Base-by-base conservation (phyloP, 2,329 filamentous ascomycete species). In the Apiospora pterosperma region DNA sequence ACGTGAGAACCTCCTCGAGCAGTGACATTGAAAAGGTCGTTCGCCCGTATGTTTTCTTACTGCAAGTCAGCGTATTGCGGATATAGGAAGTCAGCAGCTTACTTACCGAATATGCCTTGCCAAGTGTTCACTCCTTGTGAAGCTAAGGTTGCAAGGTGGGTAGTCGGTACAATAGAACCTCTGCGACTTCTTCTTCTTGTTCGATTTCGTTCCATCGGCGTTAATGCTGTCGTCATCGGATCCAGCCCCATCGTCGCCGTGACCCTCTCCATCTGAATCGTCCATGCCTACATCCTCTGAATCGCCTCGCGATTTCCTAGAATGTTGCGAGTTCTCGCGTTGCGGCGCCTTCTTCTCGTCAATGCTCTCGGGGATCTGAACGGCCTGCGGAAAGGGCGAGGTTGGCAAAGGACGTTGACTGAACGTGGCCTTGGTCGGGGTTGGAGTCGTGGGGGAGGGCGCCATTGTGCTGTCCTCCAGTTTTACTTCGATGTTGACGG, bases 91-190 rank as follows among this genome's bases (percentile, higher is more conserved):
- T 14, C 11, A 28, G 64, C 71, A 39, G 25, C 59, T 63, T 63
- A 76, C 81, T 68, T 85, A 94, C 90, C 94, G 88, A 71, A 99
- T 98, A 74, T 99, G 96, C 62, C 96, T 87, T 19, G 95, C 95
- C 66, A 99, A 79, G 81, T 99, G 96, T 76, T 99, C 96, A 74
- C 95, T 98, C 67, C 96, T 85, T 0, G 96, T 98, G 75, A 99
- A 99, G 77, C 93, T 97, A 65, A 99, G 78, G 73, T 90, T 94
- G 78, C 96, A 99, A 4, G 94, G 94, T 31, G 95, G 95, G 71
- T 93, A 98, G 36, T 97, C 93, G 4, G 91, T 96, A 79, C 96
- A 99, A 78, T 95, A 97, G 78, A 99, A 99, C 58, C 93, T 88
- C 76, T 97, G 93, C 0, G 93, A 93, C 78, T 97, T 97, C 81